These are phyloP conservation scores for Escovopsis sp. DNA, from an alignment of 2,329 filamentous ascomycete genomes.

Conservation along the genomic window DNA sequence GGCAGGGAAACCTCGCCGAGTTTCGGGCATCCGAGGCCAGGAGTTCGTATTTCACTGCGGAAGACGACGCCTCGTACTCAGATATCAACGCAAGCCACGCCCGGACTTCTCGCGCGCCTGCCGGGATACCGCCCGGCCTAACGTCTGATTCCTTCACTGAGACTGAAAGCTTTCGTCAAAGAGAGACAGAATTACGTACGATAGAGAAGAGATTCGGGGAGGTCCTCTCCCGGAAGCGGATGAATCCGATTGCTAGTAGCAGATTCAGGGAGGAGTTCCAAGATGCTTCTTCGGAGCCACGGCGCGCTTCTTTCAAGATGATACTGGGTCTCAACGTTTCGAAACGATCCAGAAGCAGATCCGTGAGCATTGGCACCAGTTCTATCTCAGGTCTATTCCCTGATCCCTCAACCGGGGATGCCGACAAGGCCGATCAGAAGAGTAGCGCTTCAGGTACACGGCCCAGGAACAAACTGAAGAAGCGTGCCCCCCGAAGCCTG, in stretches of 20 bases:
- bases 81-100: conserved; percentile 2
- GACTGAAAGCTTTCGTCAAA: conserved; percentile 22
- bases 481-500: not conserved
- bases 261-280: conserved; percentile 28
- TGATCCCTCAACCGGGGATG: not conserved
- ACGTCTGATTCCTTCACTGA: conserved; percentile 15
- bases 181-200: conserved; percentile 23
- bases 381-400: not conserved
- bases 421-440: not conserved
- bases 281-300: not conserved
- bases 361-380: conserved; percentile 2
- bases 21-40: conserved; percentile 10
- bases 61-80: conserved; percentile 6
- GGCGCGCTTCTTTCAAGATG: conserved; percentile 18
- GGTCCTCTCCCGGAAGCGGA: conserved; percentile 16
- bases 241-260: conserved; percentile 17
- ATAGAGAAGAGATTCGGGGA: conserved; percentile 27
- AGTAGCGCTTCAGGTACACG: not conserved
- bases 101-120: not conserved
- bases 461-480: not conserved
- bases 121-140: conserved; percentile 5
- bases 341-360: conserved; percentile 13
- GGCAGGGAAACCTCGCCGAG: conserved; percentile 10
- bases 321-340: conserved; percentile 22
- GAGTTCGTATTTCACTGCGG: conserved; percentile 14